These are phyloP conservation scores for Diplotaxis tenuifolia DNA, from an alignment of 345 rosid genomes.

Conservation along the genomic window DNA sequence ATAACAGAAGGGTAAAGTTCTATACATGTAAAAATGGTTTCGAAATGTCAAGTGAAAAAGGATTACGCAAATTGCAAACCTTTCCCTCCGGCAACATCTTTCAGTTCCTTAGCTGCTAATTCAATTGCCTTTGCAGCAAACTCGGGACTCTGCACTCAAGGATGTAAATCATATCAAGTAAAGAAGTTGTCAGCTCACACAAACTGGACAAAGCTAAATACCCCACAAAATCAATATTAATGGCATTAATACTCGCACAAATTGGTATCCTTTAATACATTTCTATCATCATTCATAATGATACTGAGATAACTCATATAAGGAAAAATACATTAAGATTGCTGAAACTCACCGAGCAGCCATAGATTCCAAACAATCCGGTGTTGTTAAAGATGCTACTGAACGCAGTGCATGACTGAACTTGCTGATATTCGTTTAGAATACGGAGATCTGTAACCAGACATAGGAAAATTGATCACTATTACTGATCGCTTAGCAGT, in stretches of 20 bases:
- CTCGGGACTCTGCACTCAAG: slow-evolving; percentile 47
- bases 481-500: not conserved
- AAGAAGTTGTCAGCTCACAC: not conserved
- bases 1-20: too few species aligned
- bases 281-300: too few species aligned
- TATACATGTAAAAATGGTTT: too few species aligned
- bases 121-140: slow-evolving; percentile 57
- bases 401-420: slow-evolving; percentile 73
- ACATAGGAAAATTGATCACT: slow-evolving; percentile 4
- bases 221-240: not conserved
- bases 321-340: not conserved
- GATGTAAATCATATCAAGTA: not conserved
- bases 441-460: slow-evolving; percentile 54
- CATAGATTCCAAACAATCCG: slow-evolving; percentile 73
- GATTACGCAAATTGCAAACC: slow-evolving; percentile 44
- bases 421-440: slow-evolving; percentile 52
- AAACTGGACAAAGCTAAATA: not conserved
- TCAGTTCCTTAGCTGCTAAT: slow-evolving; percentile 52
- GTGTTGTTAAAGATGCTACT: slow-evolving; percentile 63
- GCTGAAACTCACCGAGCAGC: slow-evolving; percentile 56
- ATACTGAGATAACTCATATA: not conserved
- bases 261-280: not conserved
- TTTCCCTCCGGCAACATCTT: slow-evolving; percentile 51
- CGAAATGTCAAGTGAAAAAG: not conserved
- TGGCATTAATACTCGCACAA: not conserved